Conservation (phyloP, 2,329 filamentous ascomycete genomes). For the Cladosporium sp. region DNA sequence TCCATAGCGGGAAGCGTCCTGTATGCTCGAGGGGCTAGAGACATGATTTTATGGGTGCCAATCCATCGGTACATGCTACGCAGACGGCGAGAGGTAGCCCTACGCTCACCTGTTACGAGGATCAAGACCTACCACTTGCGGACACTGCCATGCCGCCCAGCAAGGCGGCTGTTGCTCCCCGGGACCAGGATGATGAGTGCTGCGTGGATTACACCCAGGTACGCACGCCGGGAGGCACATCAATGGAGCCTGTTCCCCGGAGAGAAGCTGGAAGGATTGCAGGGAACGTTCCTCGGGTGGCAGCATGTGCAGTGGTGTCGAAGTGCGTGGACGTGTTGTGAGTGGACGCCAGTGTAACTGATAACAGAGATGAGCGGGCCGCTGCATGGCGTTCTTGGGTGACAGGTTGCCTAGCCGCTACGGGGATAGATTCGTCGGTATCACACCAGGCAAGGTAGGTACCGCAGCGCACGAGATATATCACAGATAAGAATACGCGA, state of each 20-base stretch:
- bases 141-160: not conserved
- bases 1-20: not conserved
- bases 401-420: slow-evolving; percentile 10
- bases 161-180: slow-evolving; percentile 2
- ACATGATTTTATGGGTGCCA: slow-evolving; percentile 8
- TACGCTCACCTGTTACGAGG: not conserved
- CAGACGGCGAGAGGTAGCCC: not conserved
- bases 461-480: slow-evolving; percentile 11
- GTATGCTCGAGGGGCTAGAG: slow-evolving; percentile 6
- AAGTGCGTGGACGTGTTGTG: slow-evolving; percentile 6
- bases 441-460: slow-evolving; percentile 2
- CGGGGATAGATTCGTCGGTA: not conserved
- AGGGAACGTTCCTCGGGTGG: slow-evolving; percentile 3
- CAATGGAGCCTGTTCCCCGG: slow-evolving; percentile 11
- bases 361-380: slow-evolving; percentile 18
- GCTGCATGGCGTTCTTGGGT: slow-evolving; percentile 20
- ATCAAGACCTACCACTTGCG: slow-evolving; percentile 1
- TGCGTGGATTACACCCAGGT: slow-evolving; percentile 6
- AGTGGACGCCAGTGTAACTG: slow-evolving; percentile 14
- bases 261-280: not conserved
- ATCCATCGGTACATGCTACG: not conserved
- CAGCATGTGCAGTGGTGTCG: not conserved
- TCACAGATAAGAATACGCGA: slow-evolving; percentile 17
- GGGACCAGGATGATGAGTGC: slow-evolving; percentile 3
- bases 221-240: not conserved